Base-by-base conservation (phyloP, 768 basidiomycete genomes). In the Boletus subcaerulescens region DNA sequence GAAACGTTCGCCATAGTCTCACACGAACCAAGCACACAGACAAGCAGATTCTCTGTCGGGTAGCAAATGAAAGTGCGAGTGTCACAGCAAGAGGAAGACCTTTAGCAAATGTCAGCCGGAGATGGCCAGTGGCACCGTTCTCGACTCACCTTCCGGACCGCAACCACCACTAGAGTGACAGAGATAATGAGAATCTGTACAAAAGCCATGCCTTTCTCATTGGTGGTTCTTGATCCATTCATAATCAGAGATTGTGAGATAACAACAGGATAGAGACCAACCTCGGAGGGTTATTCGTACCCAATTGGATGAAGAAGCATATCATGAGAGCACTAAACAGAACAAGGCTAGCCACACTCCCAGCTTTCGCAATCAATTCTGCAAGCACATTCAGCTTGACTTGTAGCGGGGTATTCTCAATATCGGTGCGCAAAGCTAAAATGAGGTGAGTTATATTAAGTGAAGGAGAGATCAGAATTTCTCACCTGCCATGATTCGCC, bases 1-100 rank as follows among this genome's bases (percentile, higher is more conserved):
- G 90, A 95, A 6, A 96, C 91, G 63, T 98, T 98, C 20, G 91
- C 96, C 96, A 98, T 98, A 0, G 93, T 98, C 74, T 99, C 97
- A 72, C 96, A 98, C 13, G 94, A 94, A 8, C 91, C 91, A 33
- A 99, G 83, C 5, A 98, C 91, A 50, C 96, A 93, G 31, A 98
- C 97, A 41, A 99, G 84, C 0, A 98, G 78, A 50, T 97, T 97
- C 71, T 94, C 90, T 65, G 87, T 64, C 91, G 94, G 45, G 97
- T 99, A 0, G 96, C 97, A 65, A 98, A 99, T 1, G 97, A 92
- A 32, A 99, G 77, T 0, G 97, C 97, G 45, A 99, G 83, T 0
- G 96, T 98, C 46, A 98, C 96, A 40, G 96, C 96, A 51, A 99
- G 79, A 3, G 96, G 96, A 6, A 99, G 78, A 66, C 95, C 91